Evolutionary conservation across 768 basidiomycete genomes (phyloP).

Genomic region (Tricholoma hemisulphureum): DNA sequence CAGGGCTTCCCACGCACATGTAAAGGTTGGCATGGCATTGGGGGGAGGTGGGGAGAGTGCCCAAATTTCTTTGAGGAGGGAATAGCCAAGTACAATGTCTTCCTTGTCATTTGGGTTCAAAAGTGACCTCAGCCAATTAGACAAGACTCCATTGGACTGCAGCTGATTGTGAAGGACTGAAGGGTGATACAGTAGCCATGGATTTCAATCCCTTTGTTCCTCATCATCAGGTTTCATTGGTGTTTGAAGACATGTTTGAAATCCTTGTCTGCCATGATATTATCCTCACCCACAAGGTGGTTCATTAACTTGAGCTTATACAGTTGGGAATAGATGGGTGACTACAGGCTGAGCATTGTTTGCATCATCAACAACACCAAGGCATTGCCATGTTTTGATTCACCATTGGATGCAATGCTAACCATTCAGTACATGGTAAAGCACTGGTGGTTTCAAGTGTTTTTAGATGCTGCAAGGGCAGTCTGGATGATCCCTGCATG

Average conservation of each 20-base stretch:
- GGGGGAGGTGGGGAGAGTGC: no score
- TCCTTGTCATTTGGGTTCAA: conserved; percentile 31
- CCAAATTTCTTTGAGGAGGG: conserved; percentile 27
- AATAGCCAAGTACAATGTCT: conserved; percentile 30
- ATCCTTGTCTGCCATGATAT: conserved; percentile 31
- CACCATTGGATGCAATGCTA: conserved; percentile 31
- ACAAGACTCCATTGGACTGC: conserved; percentile 10
- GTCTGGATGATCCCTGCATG: no score
- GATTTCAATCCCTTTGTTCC: conserved; percentile 17
- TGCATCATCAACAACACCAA: conserved; percentile 24
- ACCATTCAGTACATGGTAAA: no score
- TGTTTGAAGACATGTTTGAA: no score
- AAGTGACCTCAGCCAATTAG: conserved; percentile 15
- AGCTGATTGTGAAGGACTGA: conserved; percentile 13
- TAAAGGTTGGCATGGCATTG: no score
- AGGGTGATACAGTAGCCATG: not conserved
- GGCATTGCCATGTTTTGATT: conserved; percentile 24
- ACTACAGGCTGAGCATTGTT: conserved; percentile 11
- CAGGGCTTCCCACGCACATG: no score
- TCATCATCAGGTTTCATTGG: conserved; percentile 24
- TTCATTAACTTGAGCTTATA: conserved; percentile 24
- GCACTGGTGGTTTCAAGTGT: no score
- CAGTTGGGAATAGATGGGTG: conserved; percentile 25
- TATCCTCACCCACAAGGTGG: conserved; percentile 26
- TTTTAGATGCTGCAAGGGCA: no score